phyloP scores from a whole-genome alignment of 495 filamentous ascomycete genomes.

The Tuber borchii region DNA sequence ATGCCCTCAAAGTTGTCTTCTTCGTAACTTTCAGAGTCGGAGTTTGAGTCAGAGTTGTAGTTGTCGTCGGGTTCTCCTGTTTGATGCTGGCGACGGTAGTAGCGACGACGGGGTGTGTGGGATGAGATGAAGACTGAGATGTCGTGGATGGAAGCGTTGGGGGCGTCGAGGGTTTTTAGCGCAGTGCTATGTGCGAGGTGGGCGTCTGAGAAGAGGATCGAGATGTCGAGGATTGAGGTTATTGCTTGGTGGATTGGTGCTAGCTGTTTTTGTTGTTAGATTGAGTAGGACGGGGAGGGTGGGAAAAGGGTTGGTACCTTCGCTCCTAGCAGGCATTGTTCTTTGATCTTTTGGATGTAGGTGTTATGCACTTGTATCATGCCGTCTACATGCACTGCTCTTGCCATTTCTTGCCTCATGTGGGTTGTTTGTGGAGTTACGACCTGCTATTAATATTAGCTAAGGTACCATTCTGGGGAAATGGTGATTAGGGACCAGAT shows the following conservation, averaged over 20 bases:
- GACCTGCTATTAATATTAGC: constrained; percentile 40
- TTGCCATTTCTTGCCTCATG: constrained; percentile 52
- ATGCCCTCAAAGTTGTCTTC: constrained; percentile 44
- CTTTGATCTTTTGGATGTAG: constrained; percentile 57
- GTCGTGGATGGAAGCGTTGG: constrained; percentile 42
- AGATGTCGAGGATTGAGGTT: constrained; percentile 57
- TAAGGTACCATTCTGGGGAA: not conserved
- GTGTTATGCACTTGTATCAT: constrained; percentile 66
- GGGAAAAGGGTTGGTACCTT: constrained; percentile 40
- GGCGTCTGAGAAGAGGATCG: constrained; percentile 49
- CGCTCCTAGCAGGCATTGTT: constrained; percentile 59
- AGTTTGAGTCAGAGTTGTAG: constrained; percentile 12
- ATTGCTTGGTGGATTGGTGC: constrained; percentile 60
- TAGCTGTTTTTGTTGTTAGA: constrained; percentile 39
- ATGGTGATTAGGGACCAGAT: constrained; percentile 45
- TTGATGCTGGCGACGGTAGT: not conserved
- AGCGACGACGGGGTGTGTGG: constrained; percentile 27
- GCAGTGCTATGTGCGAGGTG: constrained; percentile 42
- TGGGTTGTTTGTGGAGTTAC: constrained; percentile 52
- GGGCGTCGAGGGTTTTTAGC: constrained; percentile 42
- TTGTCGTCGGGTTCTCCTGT: not conserved
- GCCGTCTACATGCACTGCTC: constrained; percentile 67
- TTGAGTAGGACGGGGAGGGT: constrained; percentile 7
- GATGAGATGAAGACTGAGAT: constrained; percentile 36
- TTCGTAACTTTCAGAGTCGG: constrained; percentile 41